These are phyloP conservation scores for Akanthomyces muscarius DNA, from an alignment of 2,329 filamentous ascomycete species.

Conservation along the genomic window DNA sequence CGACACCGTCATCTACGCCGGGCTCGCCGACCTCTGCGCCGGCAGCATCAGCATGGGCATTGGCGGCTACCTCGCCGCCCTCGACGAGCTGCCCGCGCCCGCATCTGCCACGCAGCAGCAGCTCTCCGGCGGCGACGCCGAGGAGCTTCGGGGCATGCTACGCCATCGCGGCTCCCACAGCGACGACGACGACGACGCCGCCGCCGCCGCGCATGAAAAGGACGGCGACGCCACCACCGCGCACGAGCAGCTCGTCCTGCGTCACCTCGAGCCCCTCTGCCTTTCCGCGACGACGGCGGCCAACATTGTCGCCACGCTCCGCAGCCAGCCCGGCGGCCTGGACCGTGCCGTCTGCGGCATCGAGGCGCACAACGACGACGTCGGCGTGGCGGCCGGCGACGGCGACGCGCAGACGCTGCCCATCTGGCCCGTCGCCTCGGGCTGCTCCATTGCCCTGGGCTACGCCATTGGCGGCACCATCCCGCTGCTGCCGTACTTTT, in stretches of 20 bases:
- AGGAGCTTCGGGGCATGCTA: constrained; percentile 28
- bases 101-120: background rate
- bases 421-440: constrained; percentile 43
- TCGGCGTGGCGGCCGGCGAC: constrained; percentile 5
- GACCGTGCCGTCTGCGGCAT: constrained; percentile 23
- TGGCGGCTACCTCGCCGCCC: constrained; percentile 63
- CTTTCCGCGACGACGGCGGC: constrained; percentile 24
- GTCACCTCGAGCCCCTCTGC: constrained; percentile 31
- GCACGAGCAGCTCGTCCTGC: constrained; percentile 26
- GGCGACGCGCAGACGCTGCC: constrained; percentile 17
- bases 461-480: constrained; percentile 61
- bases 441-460: constrained; percentile 56
- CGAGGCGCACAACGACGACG: constrained; percentile 18
- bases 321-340: constrained; percentile 30
- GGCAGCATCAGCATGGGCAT: constrained; percentile 72
- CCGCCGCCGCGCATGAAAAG: constrained; percentile 14
- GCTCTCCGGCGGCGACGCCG: constrained; percentile 18
- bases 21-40: constrained; percentile 65
- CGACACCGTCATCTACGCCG: constrained; percentile 62
- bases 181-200: constrained; percentile 9
- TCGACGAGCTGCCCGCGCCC: constrained; percentile 29
- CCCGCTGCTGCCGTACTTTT: constrained; percentile 60
- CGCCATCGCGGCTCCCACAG: constrained; percentile 12
- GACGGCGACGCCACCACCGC: constrained; percentile 15
- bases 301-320: constrained; percentile 26